Conservation (phyloP, 441 rosid genomes). For the Croton laevigatus region DNA sequence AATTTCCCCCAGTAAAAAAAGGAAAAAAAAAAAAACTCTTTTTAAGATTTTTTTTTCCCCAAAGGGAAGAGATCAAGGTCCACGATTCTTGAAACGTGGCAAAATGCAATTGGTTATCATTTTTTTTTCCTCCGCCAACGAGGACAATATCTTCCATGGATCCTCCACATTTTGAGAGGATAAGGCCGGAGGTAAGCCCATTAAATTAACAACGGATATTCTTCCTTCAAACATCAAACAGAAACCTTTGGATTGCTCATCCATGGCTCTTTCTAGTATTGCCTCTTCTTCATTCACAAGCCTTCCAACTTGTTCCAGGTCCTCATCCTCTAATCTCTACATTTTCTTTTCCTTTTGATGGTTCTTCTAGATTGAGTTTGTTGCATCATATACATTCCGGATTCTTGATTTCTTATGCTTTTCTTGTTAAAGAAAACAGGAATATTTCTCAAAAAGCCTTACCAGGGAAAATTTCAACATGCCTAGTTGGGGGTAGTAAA, state of each 20-base stretch:
- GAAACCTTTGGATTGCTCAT: slow-evolving; percentile 15
- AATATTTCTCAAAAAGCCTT: slow-evolving; percentile 21
- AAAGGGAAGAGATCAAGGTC: background rate
- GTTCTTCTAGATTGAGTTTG: background rate
- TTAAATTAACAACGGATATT: background rate
- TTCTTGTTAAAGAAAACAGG: slow-evolving; percentile 25
- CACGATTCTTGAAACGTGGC: slow-evolving; percentile 17
- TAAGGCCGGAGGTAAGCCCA: slow-evolving; percentile 11
- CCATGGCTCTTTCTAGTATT: slow-evolving; percentile 54
- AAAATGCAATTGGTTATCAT: slow-evolving; percentile 8
- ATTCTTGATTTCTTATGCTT: background rate
- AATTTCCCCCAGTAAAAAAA: no score
- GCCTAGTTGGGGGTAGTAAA: slow-evolving; percentile 21
- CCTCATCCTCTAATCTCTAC: background rate
- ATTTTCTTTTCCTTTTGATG: background rate
- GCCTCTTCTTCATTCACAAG: slow-evolving; percentile 47
- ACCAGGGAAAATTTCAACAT: slow-evolving; percentile 13
- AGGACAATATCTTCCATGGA: background rate
- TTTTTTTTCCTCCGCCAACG: background rate
- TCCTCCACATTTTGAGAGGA: slow-evolving; percentile 1
- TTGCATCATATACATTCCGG: background rate
- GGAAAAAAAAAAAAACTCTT: no score
- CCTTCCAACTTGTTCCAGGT: slow-evolving; percentile 33
- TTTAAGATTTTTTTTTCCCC: no score
- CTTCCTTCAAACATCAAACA: background rate